Evolutionary conservation across 1,284 basidiomycete species (phyloP).

Genomic region (Neolentinus lepideus): DNA sequence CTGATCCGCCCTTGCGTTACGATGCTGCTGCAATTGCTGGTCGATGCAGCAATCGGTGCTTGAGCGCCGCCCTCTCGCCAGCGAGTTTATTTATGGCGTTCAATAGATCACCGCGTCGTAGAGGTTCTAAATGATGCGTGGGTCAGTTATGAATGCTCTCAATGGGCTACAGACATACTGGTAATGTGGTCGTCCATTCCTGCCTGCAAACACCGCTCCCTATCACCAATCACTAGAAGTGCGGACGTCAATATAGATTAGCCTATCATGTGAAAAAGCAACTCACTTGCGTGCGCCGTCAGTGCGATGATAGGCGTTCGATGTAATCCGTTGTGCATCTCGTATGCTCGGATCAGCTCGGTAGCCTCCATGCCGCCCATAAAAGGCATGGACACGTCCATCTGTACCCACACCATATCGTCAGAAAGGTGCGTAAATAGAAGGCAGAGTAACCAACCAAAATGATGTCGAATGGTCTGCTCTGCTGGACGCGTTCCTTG

Average conservation of each 20-base stretch:
- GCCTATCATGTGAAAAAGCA: conserved; percentile 8
- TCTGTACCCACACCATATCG: conserved; percentile 39
- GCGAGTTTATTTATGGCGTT: conserved; percentile 75
- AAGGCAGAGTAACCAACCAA: conserved; percentile 43
- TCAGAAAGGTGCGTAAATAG: conserved; percentile 1
- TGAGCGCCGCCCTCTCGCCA: conserved; percentile 27
- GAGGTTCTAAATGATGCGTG: conserved; percentile 44
- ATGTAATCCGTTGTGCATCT: conserved; percentile 65
- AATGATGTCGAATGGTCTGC: conserved; percentile 80
- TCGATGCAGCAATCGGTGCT: not conserved
- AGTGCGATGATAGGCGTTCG: conserved; percentile 93
- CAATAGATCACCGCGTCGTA: conserved; percentile 67
- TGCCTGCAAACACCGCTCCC: conserved; percentile 87
- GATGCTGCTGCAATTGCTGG: not conserved
- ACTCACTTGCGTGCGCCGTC: conserved; percentile 85
- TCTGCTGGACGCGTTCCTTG: conserved; percentile 68
- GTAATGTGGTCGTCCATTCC: conserved; percentile 83
- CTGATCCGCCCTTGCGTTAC: not conserved
- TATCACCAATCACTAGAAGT: conserved; percentile 89
- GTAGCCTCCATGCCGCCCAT: conserved; percentile 95
- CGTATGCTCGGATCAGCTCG: conserved; percentile 75
- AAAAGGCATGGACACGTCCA: conserved; percentile 98
- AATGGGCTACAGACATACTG: conserved; percentile 37
- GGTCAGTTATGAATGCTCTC: conserved; percentile 4
- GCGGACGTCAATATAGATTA: conserved; percentile 9